Conservation (phyloP, 169 alveolate species). For the Blepharisma undulans region DNA sequence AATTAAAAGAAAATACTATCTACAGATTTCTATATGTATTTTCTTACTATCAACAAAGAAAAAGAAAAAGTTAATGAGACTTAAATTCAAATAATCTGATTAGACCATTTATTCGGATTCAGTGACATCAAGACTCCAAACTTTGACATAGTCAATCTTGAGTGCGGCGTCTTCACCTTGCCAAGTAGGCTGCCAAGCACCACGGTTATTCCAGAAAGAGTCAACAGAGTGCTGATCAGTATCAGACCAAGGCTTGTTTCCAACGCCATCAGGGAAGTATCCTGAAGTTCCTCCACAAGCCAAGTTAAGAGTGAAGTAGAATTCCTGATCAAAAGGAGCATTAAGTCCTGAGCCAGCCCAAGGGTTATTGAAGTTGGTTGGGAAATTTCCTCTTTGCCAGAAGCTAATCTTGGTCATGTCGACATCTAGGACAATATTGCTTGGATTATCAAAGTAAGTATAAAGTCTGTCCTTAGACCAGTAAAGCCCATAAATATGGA, state of each 20-base stretch:
- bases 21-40: no score
- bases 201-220: conserved; percentile 54
- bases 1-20: no score
- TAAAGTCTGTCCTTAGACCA: conserved; percentile 57
- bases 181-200: conserved; percentile 60
- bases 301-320: conserved; percentile 61
- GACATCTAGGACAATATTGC: conserved; percentile 41
- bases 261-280: conserved; percentile 63
- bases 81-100: background rate
- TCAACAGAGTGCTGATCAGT: conserved; percentile 37
- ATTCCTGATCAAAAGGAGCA: conserved; percentile 67
- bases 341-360: conserved; percentile 56
- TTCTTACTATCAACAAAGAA: background rate
- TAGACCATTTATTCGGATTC: background rate
- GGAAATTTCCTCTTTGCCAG: conserved; percentile 55
- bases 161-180: conserved; percentile 38
- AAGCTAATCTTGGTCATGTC: conserved; percentile 38
- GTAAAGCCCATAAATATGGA: conserved; percentile 67
- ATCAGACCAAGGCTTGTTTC: conserved; percentile 63
- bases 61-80: background rate
- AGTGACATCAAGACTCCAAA: conserved; percentile 36
- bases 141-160: conserved; percentile 49
- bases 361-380: conserved; percentile 47
- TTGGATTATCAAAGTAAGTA: conserved; percentile 47
- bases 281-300: conserved; percentile 75